Base-by-base conservation (phyloP, 75 land plant genomes). In the Picea sitchensis region DNA sequence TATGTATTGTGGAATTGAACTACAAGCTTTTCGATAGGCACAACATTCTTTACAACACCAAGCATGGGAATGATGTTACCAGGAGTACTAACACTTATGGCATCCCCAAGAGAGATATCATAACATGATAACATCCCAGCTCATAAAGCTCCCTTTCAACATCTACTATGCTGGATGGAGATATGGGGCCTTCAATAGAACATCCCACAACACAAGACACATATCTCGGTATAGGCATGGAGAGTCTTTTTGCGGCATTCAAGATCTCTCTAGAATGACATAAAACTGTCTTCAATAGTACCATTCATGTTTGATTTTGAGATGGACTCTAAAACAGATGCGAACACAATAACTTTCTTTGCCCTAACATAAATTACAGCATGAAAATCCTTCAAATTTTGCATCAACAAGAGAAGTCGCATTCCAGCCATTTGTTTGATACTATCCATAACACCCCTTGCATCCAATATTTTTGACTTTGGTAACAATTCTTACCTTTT, bases 1-100 rank as follows among this genome's bases (percentile, higher is more conserved):
- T 96, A 96, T 2, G 99, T 94, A 81, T 96, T 98, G 78, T 96
- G 98, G 81, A 96, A 92, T 84, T 96, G 99, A n/a, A 96, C 98
- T 23, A 98, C 99, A 34, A 96, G 86, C 78, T 90, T 91, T 69
- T 94, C 92, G 23, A 78, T 85, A 51, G 98, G 99, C 64, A 96
- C 93, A 73, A 86, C 92, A 47, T 86, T 87, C 98, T 87, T 92
- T 20, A 96, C 99, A 75, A 95, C 98, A 82, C 91, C 92, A 38
- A 96, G 92, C 99, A 94, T 96, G 17, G 92, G 95, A 78, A 93
- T 76, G 41, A 96, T 92, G 67, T 86, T 90, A 21, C 99, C 98
- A 94, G 86, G 98, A 69, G 99, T 96, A 56, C 86, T 97, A 78
- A 93, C 98, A 62, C 99, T 98, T 64, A 95, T 96, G 15, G 99